phyloP scores from a whole-genome alignment of 1,139 yeast species.

The Yamadazyma mexicana region DNA sequence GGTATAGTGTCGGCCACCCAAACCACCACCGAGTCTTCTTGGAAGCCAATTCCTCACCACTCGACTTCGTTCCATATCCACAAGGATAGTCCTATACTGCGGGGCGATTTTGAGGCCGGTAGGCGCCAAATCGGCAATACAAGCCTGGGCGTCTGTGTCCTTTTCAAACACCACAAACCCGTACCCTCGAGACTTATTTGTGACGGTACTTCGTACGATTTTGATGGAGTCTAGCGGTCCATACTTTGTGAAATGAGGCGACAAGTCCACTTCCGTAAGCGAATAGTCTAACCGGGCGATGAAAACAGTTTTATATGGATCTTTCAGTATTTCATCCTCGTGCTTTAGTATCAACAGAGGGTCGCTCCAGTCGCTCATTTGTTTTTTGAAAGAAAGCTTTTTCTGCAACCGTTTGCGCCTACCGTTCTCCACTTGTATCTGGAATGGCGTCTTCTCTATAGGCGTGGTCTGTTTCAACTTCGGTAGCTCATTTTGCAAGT shows the following conservation, averaged over 20 bases:
- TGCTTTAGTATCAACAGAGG: constrained; percentile 49
- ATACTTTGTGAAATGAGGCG: constrained; percentile 58
- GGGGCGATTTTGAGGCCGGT: constrained; percentile 38
- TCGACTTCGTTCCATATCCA: constrained; percentile 85
- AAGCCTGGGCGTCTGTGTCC: constrained; percentile 56
- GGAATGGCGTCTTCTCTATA: constrained; percentile 10
- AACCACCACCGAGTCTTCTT: constrained; percentile 64
- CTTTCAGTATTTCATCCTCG: constrained; percentile 63
- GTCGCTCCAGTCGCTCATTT: constrained; percentile 44
- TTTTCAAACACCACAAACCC: constrained; percentile 76
- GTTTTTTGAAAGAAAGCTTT: constrained; percentile 30
- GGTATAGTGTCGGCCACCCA: constrained; percentile 59
- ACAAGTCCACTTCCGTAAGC: constrained; percentile 69
- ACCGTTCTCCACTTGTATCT: constrained; percentile 13
- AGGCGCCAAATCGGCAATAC: constrained; percentile 61
- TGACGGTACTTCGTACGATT: constrained; percentile 57
- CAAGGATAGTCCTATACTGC: constrained; percentile 53
- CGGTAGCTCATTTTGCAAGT: constrained; percentile 24
- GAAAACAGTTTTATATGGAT: constrained; percentile 79
- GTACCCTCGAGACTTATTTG: constrained; percentile 71
- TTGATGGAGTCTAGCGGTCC: constrained; percentile 73
- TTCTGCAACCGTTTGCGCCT: constrained; percentile 21
- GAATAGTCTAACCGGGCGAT: constrained; percentile 69
- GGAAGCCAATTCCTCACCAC: constrained; percentile 80
- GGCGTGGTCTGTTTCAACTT: constrained; percentile 25